Percentiles rank a stretch among this genome's conserved stretches.
Conservation (phyloP, 768 basidiomycete genomes). For the Russula earlei region DNA sequence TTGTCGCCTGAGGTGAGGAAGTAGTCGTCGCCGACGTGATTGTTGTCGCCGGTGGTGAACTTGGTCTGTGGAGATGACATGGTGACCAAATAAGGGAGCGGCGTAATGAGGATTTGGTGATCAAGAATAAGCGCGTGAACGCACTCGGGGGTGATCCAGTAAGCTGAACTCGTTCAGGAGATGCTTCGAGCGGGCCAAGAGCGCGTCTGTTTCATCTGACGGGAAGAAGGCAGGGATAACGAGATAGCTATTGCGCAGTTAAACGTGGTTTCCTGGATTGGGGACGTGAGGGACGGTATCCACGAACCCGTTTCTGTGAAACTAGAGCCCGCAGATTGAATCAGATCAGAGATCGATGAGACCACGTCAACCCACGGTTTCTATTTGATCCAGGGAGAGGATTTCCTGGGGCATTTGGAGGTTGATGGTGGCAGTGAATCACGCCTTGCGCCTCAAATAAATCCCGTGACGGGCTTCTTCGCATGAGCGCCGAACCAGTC, state of each 20-base stretch:
- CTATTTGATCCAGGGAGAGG: slow-evolving; percentile 8
- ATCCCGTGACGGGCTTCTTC: too few species aligned
- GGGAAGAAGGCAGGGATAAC: slow-evolving; percentile 66
- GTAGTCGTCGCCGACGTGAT: slow-evolving; percentile 87
- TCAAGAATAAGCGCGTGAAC: too few species aligned
- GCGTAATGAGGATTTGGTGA: not conserved
- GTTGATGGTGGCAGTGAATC: too few species aligned
- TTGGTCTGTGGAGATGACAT: slow-evolving; percentile 50
- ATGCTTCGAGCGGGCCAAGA: slow-evolving; percentile 62
- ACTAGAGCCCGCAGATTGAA: slow-evolving; percentile 28
- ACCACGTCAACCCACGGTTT: not conserved
- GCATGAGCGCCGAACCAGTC: too few species aligned
- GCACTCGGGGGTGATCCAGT: slow-evolving; percentile 71
- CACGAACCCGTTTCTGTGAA: slow-evolving; percentile 50
- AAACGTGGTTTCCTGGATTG: not conserved
- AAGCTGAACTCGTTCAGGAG: slow-evolving; percentile 73
- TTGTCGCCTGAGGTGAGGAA: slow-evolving; percentile 90
- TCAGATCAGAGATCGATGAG: not conserved
- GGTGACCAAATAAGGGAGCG: not conserved
- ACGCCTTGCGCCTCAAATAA: too few species aligned
- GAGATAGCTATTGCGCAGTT: slow-evolving; percentile 51
- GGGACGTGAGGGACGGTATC: not conserved
- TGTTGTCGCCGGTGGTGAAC: slow-evolving; percentile 72
- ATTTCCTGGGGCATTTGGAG: not conserved
- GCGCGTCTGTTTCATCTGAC: slow-evolving; percentile 43